Evolutionary conservation across 805 yeast genomes (phyloP).

Genomic region (Yamadazyma endophytica): DNA sequence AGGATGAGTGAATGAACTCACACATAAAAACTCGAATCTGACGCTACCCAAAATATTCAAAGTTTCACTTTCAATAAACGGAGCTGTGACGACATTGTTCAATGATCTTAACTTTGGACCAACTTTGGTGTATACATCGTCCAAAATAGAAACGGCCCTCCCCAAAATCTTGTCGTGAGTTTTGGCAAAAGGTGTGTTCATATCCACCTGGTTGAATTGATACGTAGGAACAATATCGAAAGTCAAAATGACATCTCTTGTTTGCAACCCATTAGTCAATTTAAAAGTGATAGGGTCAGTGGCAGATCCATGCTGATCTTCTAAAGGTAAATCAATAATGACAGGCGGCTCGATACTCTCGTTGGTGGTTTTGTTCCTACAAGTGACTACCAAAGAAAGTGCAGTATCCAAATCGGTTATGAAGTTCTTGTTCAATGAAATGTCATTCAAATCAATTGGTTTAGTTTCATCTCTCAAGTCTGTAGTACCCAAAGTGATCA

Average conservation of each 20-base stretch:
- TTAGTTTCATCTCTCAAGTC: slow-evolving; percentile 58
- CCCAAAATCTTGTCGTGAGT: slow-evolving; percentile 49
- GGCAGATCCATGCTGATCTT: slow-evolving; percentile 67
- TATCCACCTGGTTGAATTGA: slow-evolving; percentile 31
- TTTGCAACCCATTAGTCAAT: slow-evolving; percentile 41
- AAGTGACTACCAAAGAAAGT: slow-evolving; percentile 61
- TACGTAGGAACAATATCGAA: slow-evolving; percentile 93
- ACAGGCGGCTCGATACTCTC: slow-evolving; percentile 49
- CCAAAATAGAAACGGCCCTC: slow-evolving; percentile 74
- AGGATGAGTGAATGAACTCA: slow-evolving; percentile 70
- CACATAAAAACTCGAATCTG: slow-evolving; percentile 68
- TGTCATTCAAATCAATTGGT: slow-evolving; percentile 66
- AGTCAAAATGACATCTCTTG: slow-evolving; percentile 53
- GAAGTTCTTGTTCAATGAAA: slow-evolving; percentile 71
- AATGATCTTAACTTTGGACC: slow-evolving; percentile 67
- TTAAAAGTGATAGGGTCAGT: slow-evolving; percentile 74
- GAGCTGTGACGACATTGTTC: slow-evolving; percentile 61
- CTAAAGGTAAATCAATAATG: slow-evolving; percentile 74
- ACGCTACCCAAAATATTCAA: slow-evolving; percentile 75
- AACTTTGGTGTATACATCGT: slow-evolving; percentile 58
- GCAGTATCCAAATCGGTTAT: slow-evolving; percentile 89
- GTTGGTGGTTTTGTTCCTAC: slow-evolving; percentile 25
- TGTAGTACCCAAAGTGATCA: slow-evolving; percentile 83
- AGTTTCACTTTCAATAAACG: slow-evolving; percentile 68
- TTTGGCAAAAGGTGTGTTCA: slow-evolving; percentile 12